phyloP scores from a whole-genome alignment of 2,329 filamentous ascomycete genomes.

The Didymella sp. region DNA sequence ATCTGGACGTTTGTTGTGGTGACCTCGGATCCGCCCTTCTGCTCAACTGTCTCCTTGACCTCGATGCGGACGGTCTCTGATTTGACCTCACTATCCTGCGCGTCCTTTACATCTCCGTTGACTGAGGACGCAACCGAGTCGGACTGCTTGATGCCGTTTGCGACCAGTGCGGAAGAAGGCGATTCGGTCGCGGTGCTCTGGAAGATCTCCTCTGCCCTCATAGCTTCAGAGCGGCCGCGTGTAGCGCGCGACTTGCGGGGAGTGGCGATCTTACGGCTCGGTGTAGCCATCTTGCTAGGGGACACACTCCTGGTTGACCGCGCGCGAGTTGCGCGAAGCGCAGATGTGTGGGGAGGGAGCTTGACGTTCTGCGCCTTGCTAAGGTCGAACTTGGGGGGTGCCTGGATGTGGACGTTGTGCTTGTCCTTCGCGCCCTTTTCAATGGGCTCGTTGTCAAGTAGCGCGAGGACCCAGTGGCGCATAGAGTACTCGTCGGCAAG shows the following conservation, averaged over 20 bases:
- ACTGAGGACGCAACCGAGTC: constrained; percentile 51
- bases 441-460: constrained; percentile 88
- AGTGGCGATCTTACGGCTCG: constrained; percentile 57
- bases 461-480: constrained; percentile 84
- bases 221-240: constrained; percentile 42
- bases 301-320: constrained; percentile 67
- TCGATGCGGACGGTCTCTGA: constrained; percentile 69
- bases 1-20: constrained; percentile 77
- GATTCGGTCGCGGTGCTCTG: constrained; percentile 58
- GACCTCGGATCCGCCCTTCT: constrained; percentile 67
- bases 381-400: constrained; percentile 80
- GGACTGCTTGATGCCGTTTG: constrained; percentile 41
- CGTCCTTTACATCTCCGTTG: constrained; percentile 50
- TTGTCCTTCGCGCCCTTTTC: constrained; percentile 69
- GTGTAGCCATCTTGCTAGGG: constrained; percentile 58
- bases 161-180: constrained; percentile 53
- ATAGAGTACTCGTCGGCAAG: constrained; percentile 90
- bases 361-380: constrained; percentile 48
- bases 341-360: constrained; percentile 42
- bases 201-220: constrained; percentile 44
- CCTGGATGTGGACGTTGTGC: constrained; percentile 72
- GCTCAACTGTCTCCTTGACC: constrained; percentile 69
- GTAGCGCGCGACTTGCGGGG: constrained; percentile 62
- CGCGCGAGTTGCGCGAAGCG: constrained; percentile 52
- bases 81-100: constrained; percentile 27